A percentile compares a stretch with the other conserved stretches of the same genome.
These are phyloP conservation scores for Blastobotrys malaysiensis DNA, from an alignment of 1,139 yeast genomes.

Conservation along the genomic window DNA sequence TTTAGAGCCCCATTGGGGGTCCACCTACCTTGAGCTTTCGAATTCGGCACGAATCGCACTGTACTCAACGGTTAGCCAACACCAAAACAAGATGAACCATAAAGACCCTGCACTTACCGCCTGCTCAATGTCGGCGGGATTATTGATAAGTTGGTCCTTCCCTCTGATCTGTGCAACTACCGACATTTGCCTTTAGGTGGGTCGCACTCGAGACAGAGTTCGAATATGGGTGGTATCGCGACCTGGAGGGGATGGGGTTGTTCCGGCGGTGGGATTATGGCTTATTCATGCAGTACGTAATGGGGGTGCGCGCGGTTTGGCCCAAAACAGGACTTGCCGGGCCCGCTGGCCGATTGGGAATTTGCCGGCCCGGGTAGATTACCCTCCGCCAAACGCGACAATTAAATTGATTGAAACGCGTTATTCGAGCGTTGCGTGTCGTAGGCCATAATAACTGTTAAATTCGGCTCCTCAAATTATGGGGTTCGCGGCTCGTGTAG, in stretches of 20 bases:
- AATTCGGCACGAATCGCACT: conserved; percentile 48
- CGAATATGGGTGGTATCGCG: not conserved
- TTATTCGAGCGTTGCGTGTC: not conserved
- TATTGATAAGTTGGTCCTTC: not conserved
- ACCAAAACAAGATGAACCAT: too few relatives aligned
- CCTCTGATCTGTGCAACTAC: not conserved
- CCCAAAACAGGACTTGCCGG: not conserved
- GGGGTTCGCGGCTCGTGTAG: not conserved
- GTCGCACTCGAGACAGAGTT: not conserved
- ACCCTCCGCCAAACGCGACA: not conserved
- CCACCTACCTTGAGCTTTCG: conserved; percentile 39
- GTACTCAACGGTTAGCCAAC: not conserved
- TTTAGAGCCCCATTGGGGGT: conserved; percentile 34
- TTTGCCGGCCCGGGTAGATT: not conserved
- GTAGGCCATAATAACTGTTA: not conserved
- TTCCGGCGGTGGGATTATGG: not conserved
- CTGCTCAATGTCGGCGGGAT: conserved; percentile 24
- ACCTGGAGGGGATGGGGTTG: not conserved
- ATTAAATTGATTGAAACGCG: not conserved
- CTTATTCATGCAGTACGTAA: not conserved
- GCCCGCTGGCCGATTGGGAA: not conserved
- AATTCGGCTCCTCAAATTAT: not conserved
- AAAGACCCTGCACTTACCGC: conserved; percentile 24
- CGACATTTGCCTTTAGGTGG: not conserved
- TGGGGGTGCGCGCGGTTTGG: not conserved